These are phyloP conservation scores for Emmonsia crescens DNA, from an alignment of 2,329 filamentous ascomycete species.

Conservation along the genomic window DNA sequence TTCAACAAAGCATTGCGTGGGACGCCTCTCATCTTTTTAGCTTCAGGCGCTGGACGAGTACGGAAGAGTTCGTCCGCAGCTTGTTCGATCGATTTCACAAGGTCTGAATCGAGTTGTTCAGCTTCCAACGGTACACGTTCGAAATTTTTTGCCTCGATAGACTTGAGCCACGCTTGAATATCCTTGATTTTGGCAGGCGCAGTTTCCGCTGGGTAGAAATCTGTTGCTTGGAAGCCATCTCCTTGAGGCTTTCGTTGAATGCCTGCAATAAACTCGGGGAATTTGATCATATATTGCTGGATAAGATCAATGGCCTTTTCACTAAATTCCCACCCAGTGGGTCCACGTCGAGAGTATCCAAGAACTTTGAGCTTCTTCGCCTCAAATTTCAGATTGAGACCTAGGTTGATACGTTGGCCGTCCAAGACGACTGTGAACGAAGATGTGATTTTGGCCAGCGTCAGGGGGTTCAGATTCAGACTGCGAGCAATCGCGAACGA, in stretches of 20 bases:
- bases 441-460: constrained; percentile 90
- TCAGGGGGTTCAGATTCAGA: constrained; percentile 70
- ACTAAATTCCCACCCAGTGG: constrained; percentile 92
- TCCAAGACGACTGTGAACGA: constrained; percentile 79
- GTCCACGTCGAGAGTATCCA: constrained; percentile 80
- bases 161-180: constrained; percentile 87
- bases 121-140: constrained; percentile 94
- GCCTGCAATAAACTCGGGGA: constrained; percentile 88
- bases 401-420: constrained; percentile 75
- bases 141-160: constrained; percentile 79
- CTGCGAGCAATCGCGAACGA: constrained; percentile 81
- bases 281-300: constrained; percentile 79
- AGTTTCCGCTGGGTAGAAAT: constrained; percentile 67
- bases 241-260: constrained; percentile 77
- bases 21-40: constrained; percentile 65
- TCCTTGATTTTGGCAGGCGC: constrained; percentile 81
- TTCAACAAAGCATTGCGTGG: constrained; percentile 82
- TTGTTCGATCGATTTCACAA: constrained; percentile 69
- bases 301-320: constrained; percentile 70
- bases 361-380: constrained; percentile 90
- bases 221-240: constrained; percentile 71
- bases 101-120: constrained; percentile 85
- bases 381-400: constrained; percentile 94
- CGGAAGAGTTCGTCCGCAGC: constrained; percentile 56
- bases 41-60: constrained; percentile 43